phyloP scores from a whole-genome alignment of 257 asterid genomes.

The Lantana camara region DNA sequence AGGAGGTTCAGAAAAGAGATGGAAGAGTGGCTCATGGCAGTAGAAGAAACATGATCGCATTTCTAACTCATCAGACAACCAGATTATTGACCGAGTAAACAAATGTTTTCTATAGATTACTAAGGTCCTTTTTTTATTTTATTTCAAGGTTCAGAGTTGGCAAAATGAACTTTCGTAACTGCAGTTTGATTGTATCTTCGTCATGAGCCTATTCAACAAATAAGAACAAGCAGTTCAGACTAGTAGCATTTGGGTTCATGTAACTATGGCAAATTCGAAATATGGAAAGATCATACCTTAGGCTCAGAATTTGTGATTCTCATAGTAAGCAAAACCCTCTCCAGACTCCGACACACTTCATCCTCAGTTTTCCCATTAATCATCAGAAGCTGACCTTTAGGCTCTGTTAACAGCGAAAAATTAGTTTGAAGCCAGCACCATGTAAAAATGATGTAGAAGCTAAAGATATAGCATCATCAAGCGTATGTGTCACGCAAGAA shows the following conservation, averaged over 20 bases:
- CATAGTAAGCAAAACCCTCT: conserved; percentile 96
- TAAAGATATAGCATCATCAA: conserved; percentile 9
- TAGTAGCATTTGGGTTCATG: conserved; percentile 20
- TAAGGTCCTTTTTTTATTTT: not conserved
- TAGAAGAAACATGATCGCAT: not conserved
- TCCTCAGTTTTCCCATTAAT: conserved; percentile 92
- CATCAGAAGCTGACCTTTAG: conserved; percentile 96
- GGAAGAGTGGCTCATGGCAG: conserved; percentile 4
- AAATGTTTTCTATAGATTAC: not conserved
- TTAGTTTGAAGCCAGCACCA: conserved; percentile 18
- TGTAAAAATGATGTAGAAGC: conserved; percentile 1
- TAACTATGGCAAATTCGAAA: not conserved
- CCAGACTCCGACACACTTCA: conserved; percentile 87
- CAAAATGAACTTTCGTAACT: conserved; percentile 1
- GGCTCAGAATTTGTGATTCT: conserved; percentile 88
- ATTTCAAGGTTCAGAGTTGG: conserved; percentile 3
- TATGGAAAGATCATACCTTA: conserved; percentile 52
- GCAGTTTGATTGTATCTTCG: not conserved
- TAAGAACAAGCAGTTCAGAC: conserved; percentile 30
- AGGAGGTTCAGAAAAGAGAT: not conserved
- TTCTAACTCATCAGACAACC: conserved; percentile 4
- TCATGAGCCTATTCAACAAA: conserved; percentile 22
- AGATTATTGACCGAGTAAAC: conserved; percentile 15
- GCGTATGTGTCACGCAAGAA: conserved; percentile 1
- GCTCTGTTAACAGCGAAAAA: conserved; percentile 62